phyloP scores from a whole-genome alignment of 106 monocot genomes.

The Allium cepa region DNA sequence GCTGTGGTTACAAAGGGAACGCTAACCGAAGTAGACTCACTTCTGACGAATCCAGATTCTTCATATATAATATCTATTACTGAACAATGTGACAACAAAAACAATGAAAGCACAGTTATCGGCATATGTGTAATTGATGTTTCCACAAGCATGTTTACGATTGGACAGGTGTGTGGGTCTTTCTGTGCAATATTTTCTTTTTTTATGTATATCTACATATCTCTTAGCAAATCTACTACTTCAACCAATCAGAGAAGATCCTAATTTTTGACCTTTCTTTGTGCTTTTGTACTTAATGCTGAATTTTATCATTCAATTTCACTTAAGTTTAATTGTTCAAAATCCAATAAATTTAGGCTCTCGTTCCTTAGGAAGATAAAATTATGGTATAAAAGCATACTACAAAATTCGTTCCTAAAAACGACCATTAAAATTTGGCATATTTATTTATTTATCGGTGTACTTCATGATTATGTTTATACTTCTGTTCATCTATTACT shows the following conservation, averaged over 20 bases:
- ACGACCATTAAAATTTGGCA: too few relatives aligned
- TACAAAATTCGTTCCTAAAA: too few relatives aligned
- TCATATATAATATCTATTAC: constrained; percentile 83
- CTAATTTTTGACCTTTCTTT: too few relatives aligned
- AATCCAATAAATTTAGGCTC: too few relatives aligned
- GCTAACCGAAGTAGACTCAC: constrained; percentile 69
- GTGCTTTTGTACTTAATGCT: too few relatives aligned
- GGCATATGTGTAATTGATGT: constrained; percentile 79
- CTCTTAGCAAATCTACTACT: not conserved
- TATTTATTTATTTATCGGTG: constrained; percentile 2
- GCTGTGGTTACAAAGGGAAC: constrained; percentile 93
- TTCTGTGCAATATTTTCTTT: not conserved
- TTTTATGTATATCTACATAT: not conserved
- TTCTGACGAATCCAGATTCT: constrained; percentile 61
- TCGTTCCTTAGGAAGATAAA: too few relatives aligned
- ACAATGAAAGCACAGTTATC: constrained; percentile 21
- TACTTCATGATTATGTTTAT: not conserved
- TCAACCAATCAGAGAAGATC: too few relatives aligned
- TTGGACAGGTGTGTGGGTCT: constrained; percentile 75
- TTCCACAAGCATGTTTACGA: constrained; percentile 86
- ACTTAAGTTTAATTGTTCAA: too few relatives aligned
- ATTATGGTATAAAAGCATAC: too few relatives aligned
- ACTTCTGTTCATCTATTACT: too few relatives aligned
- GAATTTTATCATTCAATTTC: too few relatives aligned
- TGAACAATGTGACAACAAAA: constrained; percentile 42